A percentile compares a stretch with the other conserved stretches of the same genome.
These are phyloP conservation scores for Nicotiana tabacum DNA, from an alignment of 257 asterid species.

Conservation along the genomic window DNA sequence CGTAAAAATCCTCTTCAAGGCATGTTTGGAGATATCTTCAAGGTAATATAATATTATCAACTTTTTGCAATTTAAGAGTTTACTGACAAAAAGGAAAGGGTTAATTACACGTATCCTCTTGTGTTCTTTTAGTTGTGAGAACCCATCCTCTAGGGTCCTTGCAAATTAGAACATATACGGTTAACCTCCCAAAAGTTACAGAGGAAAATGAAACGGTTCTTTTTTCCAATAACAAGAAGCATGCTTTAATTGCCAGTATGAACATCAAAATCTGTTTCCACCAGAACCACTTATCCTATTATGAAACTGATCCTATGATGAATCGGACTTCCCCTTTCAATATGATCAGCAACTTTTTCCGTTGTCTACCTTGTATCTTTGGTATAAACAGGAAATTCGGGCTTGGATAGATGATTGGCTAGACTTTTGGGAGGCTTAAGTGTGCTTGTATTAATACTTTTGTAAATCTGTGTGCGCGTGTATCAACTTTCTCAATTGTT, in stretches of 20 bases:
- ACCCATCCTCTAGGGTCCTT: background rate
- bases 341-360: background rate
- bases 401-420: background rate
- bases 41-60: conserved; percentile 36
- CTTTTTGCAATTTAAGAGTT: background rate
- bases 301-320: background rate
- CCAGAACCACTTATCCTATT: background rate
- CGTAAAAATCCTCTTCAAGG: conserved; percentile 82
- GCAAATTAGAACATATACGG: background rate
- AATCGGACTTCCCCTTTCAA: background rate
- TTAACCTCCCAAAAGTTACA: background rate
- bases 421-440: background rate
- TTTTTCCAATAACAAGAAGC: background rate
- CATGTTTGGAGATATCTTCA: conserved; percentile 86
- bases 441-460: background rate
- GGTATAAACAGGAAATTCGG: background rate
- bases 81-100: background rate
- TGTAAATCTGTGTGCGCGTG: background rate
- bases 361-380: background rate
- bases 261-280: background rate
- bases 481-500: too few relatives aligned
- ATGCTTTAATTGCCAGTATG: background rate
- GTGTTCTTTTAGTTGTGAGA: background rate
- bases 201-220: background rate
- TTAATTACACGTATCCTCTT: background rate